Conservation (phyloP, 768 basidiomycete species). For the Podaxis sp. region DNA sequence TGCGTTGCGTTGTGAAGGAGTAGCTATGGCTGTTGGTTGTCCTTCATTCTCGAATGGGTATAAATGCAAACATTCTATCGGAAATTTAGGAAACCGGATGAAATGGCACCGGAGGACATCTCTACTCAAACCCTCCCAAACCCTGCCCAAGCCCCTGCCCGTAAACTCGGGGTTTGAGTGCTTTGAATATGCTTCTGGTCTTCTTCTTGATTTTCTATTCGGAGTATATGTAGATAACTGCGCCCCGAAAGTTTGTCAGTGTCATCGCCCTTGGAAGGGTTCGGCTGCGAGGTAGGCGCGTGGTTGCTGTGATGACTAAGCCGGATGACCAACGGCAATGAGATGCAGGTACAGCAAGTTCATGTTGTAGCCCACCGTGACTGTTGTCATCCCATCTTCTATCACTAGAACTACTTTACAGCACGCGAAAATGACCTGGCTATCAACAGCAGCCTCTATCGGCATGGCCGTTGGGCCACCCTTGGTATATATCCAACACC, state of each 20-base stretch:
- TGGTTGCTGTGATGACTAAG: slow-evolving; percentile 5
- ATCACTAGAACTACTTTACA: slow-evolving; percentile 7
- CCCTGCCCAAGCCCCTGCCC: neutral
- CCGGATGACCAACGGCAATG: neutral
- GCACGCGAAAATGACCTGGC: slow-evolving; percentile 45
- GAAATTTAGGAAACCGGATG: neutral
- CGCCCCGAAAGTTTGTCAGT: too few relatives aligned
- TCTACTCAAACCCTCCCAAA: neutral
- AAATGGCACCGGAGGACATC: neutral
- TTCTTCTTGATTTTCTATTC: too few relatives aligned
- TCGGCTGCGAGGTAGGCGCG: too few relatives aligned
- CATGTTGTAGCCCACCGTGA: neutral
- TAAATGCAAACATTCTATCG: neutral
- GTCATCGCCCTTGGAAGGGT: too few relatives aligned
- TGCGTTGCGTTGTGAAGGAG: neutral
- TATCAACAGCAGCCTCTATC: slow-evolving; percentile 65
- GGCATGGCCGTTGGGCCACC: slow-evolving; percentile 88
- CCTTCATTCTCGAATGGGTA: neutral
- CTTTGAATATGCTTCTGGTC: too few relatives aligned
- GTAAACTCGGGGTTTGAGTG: too few relatives aligned
- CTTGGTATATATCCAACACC: slow-evolving; percentile 36
- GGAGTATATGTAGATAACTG: too few relatives aligned
- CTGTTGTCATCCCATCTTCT: neutral
- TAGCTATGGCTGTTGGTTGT: neutral
- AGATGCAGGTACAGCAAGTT: neutral